Evolutionary conservation across 495 filamentous ascomycete genomes (phyloP).

Genomic region (Podospora bellae-mahoneyi): DNA sequence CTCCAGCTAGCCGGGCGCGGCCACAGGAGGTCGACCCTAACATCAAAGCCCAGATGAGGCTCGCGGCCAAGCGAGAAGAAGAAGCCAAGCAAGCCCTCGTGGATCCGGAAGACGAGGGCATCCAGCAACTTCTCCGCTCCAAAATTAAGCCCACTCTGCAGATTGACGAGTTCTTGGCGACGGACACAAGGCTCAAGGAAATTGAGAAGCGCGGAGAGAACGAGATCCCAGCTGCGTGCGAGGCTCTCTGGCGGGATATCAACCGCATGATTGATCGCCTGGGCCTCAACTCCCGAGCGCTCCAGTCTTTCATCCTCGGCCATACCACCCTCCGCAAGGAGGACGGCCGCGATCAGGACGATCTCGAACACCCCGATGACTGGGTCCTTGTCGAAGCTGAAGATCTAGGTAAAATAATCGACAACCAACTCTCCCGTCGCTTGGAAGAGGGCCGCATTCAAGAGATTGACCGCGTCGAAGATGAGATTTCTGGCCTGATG

Average conservation of each 20-base stretch:
- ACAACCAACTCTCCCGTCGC: slow-evolving; percentile 49
- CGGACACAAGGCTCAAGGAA: slow-evolving; percentile 27
- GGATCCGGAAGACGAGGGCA: slow-evolving; percentile 56
- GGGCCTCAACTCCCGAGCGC: slow-evolving; percentile 76
- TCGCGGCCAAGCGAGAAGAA: slow-evolving; percentile 43
- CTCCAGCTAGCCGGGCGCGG: slow-evolving; percentile 20
- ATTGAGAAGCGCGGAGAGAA: slow-evolving; percentile 62
- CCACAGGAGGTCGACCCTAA: slow-evolving; percentile 35
- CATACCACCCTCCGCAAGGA: slow-evolving; percentile 53
- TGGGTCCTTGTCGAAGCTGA: slow-evolving; percentile 70
- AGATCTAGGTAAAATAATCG: slow-evolving; percentile 57
- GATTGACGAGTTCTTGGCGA: slow-evolving; percentile 56
- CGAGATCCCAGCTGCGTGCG: slow-evolving; percentile 42
- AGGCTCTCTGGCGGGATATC: slow-evolving; percentile 84
- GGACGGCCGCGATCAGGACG: slow-evolving; percentile 47
- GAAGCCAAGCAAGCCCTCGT: slow-evolving; percentile 48
- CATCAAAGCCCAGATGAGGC: slow-evolving; percentile 39
- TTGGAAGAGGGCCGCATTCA: slow-evolving; percentile 64
- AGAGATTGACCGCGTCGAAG: slow-evolving; percentile 60
- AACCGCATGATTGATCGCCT: slow-evolving; percentile 95
- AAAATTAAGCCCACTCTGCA: slow-evolving; percentile 48
- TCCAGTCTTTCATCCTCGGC: slow-evolving; percentile 67
- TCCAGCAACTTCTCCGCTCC: slow-evolving; percentile 47
- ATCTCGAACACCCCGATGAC: slow-evolving; percentile 61
- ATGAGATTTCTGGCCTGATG: slow-evolving; percentile 56